A percentile compares a stretch with the other conserved stretches of the same genome.
Conservation (phyloP, 768 basidiomycete species). For the Gloeopeniophorella convolvens region DNA sequence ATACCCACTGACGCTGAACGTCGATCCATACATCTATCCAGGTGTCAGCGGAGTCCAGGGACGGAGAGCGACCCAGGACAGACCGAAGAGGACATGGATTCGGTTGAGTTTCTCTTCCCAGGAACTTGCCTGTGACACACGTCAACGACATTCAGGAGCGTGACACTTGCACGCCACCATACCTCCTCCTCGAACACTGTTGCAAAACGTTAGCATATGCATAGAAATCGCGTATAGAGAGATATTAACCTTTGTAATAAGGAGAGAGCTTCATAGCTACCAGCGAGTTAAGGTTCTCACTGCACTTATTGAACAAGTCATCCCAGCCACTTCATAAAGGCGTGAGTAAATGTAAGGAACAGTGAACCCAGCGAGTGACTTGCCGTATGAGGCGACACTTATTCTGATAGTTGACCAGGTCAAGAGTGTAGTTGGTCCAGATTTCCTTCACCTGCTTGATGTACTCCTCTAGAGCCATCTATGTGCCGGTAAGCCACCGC, state of each 20-base stretch:
- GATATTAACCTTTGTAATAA: conserved; percentile 81
- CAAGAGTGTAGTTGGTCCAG: conserved; percentile 94
- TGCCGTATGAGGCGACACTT: conserved; percentile 93
- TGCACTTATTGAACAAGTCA: conserved; percentile 93
- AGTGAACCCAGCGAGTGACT: conserved; percentile 15
- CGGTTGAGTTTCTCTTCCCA: conserved; percentile 98
- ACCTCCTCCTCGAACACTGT: conserved; percentile 88
- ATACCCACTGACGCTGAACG: conserved; percentile 99
- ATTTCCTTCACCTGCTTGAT: conserved; percentile 95
- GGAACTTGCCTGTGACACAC: conserved; percentile 54
- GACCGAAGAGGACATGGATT: conserved; percentile 93
- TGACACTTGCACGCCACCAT: conserved; percentile 10
- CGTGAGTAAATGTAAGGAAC: background rate
- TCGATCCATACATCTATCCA: conserved; percentile 93
- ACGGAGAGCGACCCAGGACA: conserved; percentile 18
- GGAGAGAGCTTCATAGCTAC: conserved; percentile 97
- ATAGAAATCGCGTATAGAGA: background rate
- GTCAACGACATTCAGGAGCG: conserved; percentile 9
- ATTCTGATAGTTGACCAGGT: conserved; percentile 97
- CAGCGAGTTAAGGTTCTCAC: conserved; percentile 94
- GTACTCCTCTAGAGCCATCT: conserved; percentile 96
- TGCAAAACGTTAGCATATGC: conserved; percentile 11
- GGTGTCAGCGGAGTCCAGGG: conserved; percentile 7
- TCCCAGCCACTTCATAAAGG: conserved; percentile 78
- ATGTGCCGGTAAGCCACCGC: conserved; percentile 28